Base-by-base conservation (phyloP, 116 monocot genomes). In the Phalaenopsis hybrid region DNA sequence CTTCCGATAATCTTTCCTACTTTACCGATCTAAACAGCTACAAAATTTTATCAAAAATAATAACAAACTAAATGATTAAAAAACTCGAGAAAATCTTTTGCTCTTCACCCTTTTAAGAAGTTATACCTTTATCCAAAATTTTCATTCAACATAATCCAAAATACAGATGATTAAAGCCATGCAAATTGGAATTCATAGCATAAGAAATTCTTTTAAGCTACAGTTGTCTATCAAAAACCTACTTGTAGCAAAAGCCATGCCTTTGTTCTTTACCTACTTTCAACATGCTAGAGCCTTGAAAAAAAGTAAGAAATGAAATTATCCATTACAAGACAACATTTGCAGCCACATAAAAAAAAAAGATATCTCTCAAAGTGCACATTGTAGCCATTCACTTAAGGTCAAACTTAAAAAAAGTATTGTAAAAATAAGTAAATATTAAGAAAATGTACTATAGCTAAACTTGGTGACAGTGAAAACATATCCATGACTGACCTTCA, bases 401-500 rank as follows among this genome's bases (percentile, higher is more conserved):
- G 11, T 45, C 8, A 48, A 75, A 46, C 75, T 31, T 0, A 15
- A 15, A 13, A 41, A 34, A 73, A 41, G 34, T 10, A 41, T 75
- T 2, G 7, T 2, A 75, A 44, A 75, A 75, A 8, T 16, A 75
- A n/a, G 16, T 20, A 8, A 73, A 75, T 46, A 46, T 75, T 0
- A 75, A 75, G 46, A 75, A n/a, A 75, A 44, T n/a, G n/a, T 75
- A 8, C 8, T 45, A 75, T 75, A 21, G n/a, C 51, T 28, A 0
- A 52, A 28, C 46, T 75, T 46, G 4, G 46, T 75, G n/a, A 2
- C 25, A 77, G 77, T 25, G 52, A 77, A 49, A 77, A 28, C 46
- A 51, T 52, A 51, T 51, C 51, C 45, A 46, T 44, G 15, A 10
- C 67, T 37, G 84, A 99, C 99, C 99, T 95, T 99, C 99, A 81